Percentiles rank a stretch among this genome's conserved stretches.
Conservation (phyloP, 73 alveolate species). For the Effrenium voratum region DNA sequence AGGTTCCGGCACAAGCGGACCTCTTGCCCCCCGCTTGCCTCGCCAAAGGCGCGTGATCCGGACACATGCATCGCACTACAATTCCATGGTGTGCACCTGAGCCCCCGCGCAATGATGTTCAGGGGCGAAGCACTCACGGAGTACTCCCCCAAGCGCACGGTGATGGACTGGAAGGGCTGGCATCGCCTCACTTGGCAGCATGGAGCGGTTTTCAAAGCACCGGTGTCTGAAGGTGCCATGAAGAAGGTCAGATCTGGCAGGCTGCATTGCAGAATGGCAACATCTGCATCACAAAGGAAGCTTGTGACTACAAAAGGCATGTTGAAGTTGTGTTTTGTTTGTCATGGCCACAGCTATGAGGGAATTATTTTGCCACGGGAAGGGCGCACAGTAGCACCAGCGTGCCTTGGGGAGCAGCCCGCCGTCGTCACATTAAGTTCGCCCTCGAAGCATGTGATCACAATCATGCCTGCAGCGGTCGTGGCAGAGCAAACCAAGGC, state of each 20-base stretch:
- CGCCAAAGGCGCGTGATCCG: not conserved
- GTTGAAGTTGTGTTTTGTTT: too few species aligned
- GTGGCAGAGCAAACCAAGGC: not conserved
- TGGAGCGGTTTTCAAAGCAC: too few species aligned
- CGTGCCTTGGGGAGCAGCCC: conserved; percentile 85
- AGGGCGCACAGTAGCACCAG: too few species aligned
- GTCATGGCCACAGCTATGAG: too few species aligned
- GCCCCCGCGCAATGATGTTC: conserved; percentile 33
- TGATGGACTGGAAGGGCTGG: conserved; percentile 76
- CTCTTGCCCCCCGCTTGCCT: conserved; percentile 92
- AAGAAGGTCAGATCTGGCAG: too few species aligned
- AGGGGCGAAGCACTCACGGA: conserved; percentile 86
- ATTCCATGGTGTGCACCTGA: not conserved
- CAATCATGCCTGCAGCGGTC: conserved; percentile 31
- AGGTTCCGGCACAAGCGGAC: conserved; percentile 59
- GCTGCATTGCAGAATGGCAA: too few species aligned
- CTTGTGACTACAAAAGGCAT: too few species aligned
- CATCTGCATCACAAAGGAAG: too few species aligned
- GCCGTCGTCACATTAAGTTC: conserved; percentile 51
- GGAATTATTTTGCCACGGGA: too few species aligned
- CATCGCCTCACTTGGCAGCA: conserved; percentile 65
- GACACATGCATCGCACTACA: not conserved
- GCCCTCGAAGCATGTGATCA: conserved; percentile 82
- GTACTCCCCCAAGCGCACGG: conserved; percentile 86
- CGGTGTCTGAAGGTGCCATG: too few species aligned